A percentile compares a stretch with the other conserved stretches of the same genome.
Evolutionary conservation across 169 alveolate species (phyloP).

Genomic region (Sarcocystis neurona): DNA sequence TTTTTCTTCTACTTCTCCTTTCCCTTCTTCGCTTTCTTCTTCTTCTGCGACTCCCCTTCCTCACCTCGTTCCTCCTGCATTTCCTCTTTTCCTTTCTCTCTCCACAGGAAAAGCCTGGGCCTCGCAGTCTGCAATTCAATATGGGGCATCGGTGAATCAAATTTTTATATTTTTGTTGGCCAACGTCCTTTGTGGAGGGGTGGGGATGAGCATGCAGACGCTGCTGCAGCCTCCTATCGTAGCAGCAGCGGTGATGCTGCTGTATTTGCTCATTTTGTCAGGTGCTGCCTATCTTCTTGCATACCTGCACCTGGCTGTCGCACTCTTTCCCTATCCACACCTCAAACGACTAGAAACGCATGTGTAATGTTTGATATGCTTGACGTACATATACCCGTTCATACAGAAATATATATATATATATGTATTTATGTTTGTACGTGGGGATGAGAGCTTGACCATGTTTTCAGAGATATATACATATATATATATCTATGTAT

Average conservation of each 20-base stretch:
- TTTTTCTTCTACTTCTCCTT: neutral
- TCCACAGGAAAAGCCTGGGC: neutral
- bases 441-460: too few species aligned
- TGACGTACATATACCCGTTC: too few species aligned
- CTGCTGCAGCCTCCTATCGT: neutral
- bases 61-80: neutral
- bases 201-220: neutral
- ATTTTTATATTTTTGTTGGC: constrained; percentile 7
- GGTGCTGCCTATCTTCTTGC: neutral
- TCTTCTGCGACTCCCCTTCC: neutral
- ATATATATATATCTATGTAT: too few species aligned
- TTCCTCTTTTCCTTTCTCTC: neutral
- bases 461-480: too few species aligned
- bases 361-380: too few species aligned
- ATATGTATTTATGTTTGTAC: too few species aligned
- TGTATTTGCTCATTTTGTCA: neutral
- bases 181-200: constrained; percentile 1
- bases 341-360: too few species aligned
- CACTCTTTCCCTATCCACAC: neutral
- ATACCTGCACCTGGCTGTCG: neutral
- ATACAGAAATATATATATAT: too few species aligned
- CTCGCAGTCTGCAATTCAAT: neutral
- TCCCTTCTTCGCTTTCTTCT: neutral
- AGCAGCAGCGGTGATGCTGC: neutral
- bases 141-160: neutral